Evolutionary conservation across 73 alveolate species (phyloP).

Genomic region (Paramecium caudatum): DNA sequence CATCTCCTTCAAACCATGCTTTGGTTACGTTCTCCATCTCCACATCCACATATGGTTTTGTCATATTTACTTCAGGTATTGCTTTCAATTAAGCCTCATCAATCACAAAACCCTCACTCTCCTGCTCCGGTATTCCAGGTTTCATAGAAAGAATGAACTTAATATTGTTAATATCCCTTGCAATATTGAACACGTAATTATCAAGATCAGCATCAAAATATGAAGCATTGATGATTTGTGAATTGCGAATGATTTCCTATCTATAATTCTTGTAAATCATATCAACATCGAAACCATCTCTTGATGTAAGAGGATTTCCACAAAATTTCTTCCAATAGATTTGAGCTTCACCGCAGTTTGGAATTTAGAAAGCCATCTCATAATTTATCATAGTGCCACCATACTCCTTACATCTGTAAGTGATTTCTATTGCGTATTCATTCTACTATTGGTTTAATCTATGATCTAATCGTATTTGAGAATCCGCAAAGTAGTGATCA

Average conservation of each 20-base stretch:
- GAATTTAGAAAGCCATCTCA: slow-evolving; percentile 18
- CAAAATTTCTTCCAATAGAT: slow-evolving; percentile 56
- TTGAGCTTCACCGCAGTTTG: slow-evolving; percentile 49
- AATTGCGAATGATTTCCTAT: not conserved
- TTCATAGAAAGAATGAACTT: slow-evolving; percentile 33
- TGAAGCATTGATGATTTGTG: slow-evolving; percentile 47
- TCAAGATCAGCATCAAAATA: slow-evolving; percentile 48
- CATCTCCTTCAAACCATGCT: slow-evolving; percentile 51
- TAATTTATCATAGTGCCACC: slow-evolving; percentile 54
- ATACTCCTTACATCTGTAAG: slow-evolving; percentile 38
- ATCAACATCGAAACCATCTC: slow-evolving; percentile 49
- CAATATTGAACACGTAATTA: slow-evolving; percentile 50
- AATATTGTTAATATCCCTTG: slow-evolving; percentile 2
- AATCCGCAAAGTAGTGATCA: slow-evolving; percentile 61
- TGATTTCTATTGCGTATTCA: slow-evolving; percentile 42
- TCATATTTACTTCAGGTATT: slow-evolving; percentile 30
- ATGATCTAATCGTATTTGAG: slow-evolving; percentile 14
- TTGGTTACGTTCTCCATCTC: slow-evolving; percentile 48
- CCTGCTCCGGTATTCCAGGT: not conserved
- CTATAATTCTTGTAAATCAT: slow-evolving; percentile 45
- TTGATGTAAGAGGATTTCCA: slow-evolving; percentile 38
- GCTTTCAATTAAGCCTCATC: not conserved
- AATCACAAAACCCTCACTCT: not conserved
- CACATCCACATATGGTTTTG: slow-evolving; percentile 36
- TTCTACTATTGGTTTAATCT: not conserved